Evolutionary conservation across 176 grass and related monocot genomes (phyloP).

Genomic region (Carex parvula): DNA sequence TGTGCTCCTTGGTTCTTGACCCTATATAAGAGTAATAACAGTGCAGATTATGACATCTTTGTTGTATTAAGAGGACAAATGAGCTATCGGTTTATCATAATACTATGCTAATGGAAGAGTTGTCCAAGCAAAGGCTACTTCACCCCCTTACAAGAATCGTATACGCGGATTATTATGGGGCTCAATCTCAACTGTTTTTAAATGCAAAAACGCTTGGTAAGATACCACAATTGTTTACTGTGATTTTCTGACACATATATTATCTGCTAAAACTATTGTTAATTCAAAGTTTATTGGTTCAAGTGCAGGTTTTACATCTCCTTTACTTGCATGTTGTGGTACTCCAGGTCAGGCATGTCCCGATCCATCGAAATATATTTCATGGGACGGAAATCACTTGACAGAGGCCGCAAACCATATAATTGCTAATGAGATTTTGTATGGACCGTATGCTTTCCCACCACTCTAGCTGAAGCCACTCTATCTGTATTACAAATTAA

Average conservation of each 20-base stretch:
- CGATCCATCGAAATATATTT: background rate
- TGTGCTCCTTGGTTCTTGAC: background rate
- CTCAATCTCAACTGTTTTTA: background rate
- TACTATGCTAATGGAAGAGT: background rate
- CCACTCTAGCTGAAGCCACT: background rate
- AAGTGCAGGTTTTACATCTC: background rate
- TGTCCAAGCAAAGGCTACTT: slow-evolving; percentile 5
- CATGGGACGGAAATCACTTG: slow-evolving; percentile 17
- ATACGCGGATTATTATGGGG: slow-evolving; percentile 7
- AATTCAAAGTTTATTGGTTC: background rate
- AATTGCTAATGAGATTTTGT: slow-evolving; percentile 7
- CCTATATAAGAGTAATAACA: background rate
- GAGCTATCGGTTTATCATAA: background rate
- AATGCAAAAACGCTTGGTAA: background rate
- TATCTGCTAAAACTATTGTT: background rate
- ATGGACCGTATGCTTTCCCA: slow-evolving; percentile 6
- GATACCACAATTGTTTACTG: background rate
- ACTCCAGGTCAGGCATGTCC: background rate
- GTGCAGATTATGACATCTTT: background rate
- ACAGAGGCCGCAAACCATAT: background rate
- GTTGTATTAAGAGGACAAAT: background rate
- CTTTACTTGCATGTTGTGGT: slow-evolving; percentile 10
- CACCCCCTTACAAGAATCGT: background rate
- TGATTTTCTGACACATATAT: background rate
- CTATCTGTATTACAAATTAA: background rate